These are phyloP conservation scores for Quercus lobata DNA, from an alignment of 331 rosid species.

Conservation along the genomic window DNA sequence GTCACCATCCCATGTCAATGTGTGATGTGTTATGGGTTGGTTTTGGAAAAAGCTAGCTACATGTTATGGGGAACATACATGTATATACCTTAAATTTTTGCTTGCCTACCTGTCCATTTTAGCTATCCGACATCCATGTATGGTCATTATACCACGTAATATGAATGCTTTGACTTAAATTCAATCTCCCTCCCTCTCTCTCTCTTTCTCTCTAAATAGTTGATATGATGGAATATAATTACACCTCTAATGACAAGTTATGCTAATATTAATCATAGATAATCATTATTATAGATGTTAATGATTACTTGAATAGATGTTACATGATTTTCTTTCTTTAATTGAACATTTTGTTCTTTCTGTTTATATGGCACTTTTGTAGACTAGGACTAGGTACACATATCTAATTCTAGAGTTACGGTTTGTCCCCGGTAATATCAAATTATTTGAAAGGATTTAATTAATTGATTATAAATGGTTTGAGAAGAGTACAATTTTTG, in stretches of 20 bases:
- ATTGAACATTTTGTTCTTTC: not conserved
- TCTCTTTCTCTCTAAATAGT: too few species aligned
- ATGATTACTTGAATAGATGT: constrained; percentile 9
- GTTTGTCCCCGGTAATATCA: not conserved
- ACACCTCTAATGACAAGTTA: not conserved
- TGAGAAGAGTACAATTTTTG: too few species aligned
- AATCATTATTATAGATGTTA: not conserved
- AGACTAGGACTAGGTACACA: too few species aligned
- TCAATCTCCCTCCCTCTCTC: too few species aligned
- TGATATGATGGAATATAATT: too few species aligned
- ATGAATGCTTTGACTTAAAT: not conserved
- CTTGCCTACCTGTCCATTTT: not conserved
- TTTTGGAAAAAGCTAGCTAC: not conserved
- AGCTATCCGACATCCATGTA: constrained; percentile 20
- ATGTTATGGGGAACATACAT: not conserved
- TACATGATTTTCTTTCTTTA: not conserved
- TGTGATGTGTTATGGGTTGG: too few species aligned
- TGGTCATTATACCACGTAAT: not conserved
- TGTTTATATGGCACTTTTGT: not conserved
- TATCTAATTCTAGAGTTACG: not conserved
- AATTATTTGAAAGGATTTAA: not conserved
- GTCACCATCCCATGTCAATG: constrained; percentile 6
- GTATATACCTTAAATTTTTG: not conserved
- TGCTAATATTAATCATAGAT: not conserved
- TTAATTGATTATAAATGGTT: not conserved